Conservation (phyloP, 2,329 filamentous ascomycete species). For the Fusarium multiceps region DNA sequence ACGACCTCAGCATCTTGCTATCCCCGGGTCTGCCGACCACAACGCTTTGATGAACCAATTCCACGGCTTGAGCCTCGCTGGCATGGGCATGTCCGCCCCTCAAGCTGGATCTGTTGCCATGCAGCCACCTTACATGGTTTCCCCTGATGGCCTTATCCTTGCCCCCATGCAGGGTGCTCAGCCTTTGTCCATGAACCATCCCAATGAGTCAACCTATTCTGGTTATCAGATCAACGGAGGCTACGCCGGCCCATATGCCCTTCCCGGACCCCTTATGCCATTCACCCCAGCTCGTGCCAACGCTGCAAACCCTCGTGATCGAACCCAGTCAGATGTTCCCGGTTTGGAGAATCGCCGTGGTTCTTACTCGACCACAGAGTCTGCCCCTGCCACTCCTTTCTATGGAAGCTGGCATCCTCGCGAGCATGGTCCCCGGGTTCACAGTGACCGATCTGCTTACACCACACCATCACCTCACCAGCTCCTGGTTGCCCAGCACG, state of each 20-base stretch:
- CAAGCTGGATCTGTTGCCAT: slow-evolving; percentile 50
- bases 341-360: slow-evolving; percentile 73
- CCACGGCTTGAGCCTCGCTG: slow-evolving; percentile 53
- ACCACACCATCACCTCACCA: slow-evolving; percentile 75
- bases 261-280: slow-evolving; percentile 57
- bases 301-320: slow-evolving; percentile 59
- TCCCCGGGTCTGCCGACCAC: slow-evolving; percentile 48
- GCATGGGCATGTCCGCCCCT: slow-evolving; percentile 50
- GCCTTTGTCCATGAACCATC: slow-evolving; percentile 51
- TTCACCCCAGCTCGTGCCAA: slow-evolving; percentile 64
- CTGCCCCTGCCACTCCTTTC: slow-evolving; percentile 72
- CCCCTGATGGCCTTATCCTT: slow-evolving; percentile 54
- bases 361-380: slow-evolving; percentile 76
- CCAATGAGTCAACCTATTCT: slow-evolving; percentile 50
- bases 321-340: slow-evolving; percentile 65
- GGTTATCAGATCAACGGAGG: slow-evolving; percentile 50
- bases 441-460: slow-evolving; percentile 71
- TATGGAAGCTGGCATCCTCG: slow-evolving; percentile 65
- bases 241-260: slow-evolving; percentile 52
- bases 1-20: slow-evolving; percentile 46
- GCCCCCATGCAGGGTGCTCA: slow-evolving; percentile 52
- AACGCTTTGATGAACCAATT: slow-evolving; percentile 51
- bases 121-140: slow-evolving; percentile 52
- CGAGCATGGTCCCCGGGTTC: slow-evolving; percentile 69
- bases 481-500: slow-evolving; percentile 56